Conservation (phyloP, 352 stramenopile species). For the Aphanomyces invadans region DNA sequence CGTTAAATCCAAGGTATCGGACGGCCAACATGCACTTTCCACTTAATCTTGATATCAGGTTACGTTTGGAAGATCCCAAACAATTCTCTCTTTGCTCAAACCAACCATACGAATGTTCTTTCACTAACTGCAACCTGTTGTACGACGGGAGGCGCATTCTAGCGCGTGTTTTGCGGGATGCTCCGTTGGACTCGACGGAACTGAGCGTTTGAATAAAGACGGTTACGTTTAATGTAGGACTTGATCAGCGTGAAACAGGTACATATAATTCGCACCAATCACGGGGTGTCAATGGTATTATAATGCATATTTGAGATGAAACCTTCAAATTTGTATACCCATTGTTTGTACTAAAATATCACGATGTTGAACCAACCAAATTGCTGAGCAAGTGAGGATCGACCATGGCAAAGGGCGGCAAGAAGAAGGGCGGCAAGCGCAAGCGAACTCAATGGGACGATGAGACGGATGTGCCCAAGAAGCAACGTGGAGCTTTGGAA, state of each 20-base stretch:
- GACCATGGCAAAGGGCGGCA: constrained; percentile 26
- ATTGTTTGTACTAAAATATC: background rate
- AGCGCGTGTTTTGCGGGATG: too few relatives aligned
- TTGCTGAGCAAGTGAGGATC: constrained; percentile 15
- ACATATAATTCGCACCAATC: too few relatives aligned
- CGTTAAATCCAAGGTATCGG: background rate
- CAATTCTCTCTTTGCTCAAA: too few relatives aligned
- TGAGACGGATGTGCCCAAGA: constrained; percentile 20
- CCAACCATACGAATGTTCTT: too few relatives aligned
- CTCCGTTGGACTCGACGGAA: too few relatives aligned
- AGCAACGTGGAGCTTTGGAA: constrained; percentile 25
- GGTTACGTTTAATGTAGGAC: background rate
- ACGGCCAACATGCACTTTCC: too few relatives aligned
- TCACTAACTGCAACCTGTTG: too few relatives aligned
- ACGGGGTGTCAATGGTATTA: background rate
- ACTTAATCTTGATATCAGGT: too few relatives aligned
- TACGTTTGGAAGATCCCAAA: too few relatives aligned
- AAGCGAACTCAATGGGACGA: constrained; percentile 22
- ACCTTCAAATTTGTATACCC: background rate
- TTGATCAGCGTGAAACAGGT: background rate
- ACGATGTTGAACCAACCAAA: constrained; percentile 16
- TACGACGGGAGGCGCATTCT: too few relatives aligned
- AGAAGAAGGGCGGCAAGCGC: constrained; percentile 26
- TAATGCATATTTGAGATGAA: background rate
- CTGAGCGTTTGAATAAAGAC: too few relatives aligned